Base-by-base conservation (phyloP, 495 filamentous ascomycete genomes). In the Aspergillus sclerotiicarbonarius region DNA sequence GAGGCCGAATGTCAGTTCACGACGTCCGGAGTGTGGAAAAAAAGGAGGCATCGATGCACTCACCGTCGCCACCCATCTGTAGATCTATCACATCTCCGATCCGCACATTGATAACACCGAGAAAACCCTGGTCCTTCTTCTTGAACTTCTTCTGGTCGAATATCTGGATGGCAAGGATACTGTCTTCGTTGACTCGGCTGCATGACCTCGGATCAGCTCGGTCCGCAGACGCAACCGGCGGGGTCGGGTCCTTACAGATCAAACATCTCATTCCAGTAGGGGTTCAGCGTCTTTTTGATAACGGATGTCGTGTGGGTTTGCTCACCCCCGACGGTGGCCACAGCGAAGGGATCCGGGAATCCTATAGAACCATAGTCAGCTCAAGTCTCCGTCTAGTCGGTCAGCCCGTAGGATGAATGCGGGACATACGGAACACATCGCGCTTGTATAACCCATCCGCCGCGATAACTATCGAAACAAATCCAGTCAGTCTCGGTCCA, bases 91-190 rank as follows among this genome's bases (percentile, higher is more conserved):
- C 88, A 79, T 91, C 89, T 56, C 94, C 95, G 54, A 98, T 88
- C 52, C 91, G 88, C 57, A 98, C 88, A 71, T 98, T 98, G 63
- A 98, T 96, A 37, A 98, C 94, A 37, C 94, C 94, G 19, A 98
- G 83, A 65, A 98, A 98, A 1, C 94, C 94, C 71, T 98, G 94
- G 66, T 98, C 94, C 90, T 98, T 98, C 83, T 98, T 98, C 79
- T 98, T 98, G 80, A 98, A 98, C 73, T 98, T 98, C 80, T 97
- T 98, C 72, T 98, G 94, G 71, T 98, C 94, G 67, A 98, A 98
- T 47, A 98, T 96, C 71, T 98, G 94, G 43, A 98, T 91, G 18
- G 93, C 92, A 19, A 98, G 83, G 63, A 98, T 97, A 68, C 91
- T 96, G 63, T 96, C 92, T 67, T 98, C 94, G 49, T 85, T 90